Evolutionary conservation across 495 filamentous ascomycete genomes (phyloP).

Genomic region (Penicillium ucsense): DNA sequence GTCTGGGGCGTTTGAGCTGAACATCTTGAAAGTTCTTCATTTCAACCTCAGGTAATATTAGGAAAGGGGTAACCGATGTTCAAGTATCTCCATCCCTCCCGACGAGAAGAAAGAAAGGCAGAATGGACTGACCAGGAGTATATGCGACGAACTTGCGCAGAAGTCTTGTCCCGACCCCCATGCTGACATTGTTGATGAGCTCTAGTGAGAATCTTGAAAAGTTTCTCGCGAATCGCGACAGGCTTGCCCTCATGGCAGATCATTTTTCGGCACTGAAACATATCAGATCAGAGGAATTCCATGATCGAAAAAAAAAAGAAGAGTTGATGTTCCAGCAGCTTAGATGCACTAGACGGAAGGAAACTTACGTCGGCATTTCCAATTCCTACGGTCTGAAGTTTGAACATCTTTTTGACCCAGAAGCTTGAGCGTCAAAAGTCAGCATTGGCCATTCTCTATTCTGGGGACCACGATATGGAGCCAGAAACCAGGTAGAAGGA

Average conservation of each 20-base stretch:
- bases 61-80: no score
- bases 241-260: conserved; percentile 52
- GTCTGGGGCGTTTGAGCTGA: no score
- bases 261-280: conserved; percentile 29
- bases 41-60: no score
- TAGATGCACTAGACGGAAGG: background rate
- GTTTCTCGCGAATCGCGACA: conserved; percentile 48
- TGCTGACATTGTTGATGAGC: conserved; percentile 50
- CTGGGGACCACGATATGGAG: no score
- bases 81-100: no score
- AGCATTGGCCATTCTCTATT: no score
- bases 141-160: conserved; percentile 44
- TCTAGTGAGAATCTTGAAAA: conserved; percentile 47
- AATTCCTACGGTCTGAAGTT: conserved; percentile 32
- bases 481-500: no score
- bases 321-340: no score
- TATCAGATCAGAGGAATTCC: background rate
- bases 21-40: no score
- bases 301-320: no score
- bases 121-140: conserved; percentile 12
- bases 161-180: conserved; percentile 52
- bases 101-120: no score
- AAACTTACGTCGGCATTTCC: conserved; percentile 25
- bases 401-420: conserved; percentile 56
- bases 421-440: conserved; percentile 13